These are phyloP conservation scores for Eutrema salsugineum DNA, from an alignment of 441 rosid genomes.

Conservation along the genomic window DNA sequence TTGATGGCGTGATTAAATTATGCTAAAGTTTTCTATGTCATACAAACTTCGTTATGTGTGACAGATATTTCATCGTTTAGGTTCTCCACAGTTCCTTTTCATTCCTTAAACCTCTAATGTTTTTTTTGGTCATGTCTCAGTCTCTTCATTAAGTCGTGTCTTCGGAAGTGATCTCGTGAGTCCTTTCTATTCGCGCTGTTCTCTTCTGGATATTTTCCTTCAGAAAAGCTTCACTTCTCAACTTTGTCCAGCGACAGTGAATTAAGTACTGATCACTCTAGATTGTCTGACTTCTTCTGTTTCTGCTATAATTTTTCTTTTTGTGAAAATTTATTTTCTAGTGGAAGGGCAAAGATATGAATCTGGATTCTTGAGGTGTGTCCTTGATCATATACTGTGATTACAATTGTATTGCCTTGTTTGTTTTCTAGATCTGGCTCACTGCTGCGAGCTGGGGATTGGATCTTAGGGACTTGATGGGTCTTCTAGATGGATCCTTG, in stretches of 20 bases:
- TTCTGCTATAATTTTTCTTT: background rate
- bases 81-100: background rate
- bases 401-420: conserved; percentile 51
- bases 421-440: conserved; percentile 88
- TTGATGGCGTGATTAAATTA: background rate
- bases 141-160: background rate
- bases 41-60: background rate
- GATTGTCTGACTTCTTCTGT: background rate
- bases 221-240: background rate
- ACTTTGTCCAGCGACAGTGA: background rate
- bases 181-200: background rate
- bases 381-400: conserved; percentile 30
- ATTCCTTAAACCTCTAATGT: background rate
- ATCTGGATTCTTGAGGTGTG: conserved; percentile 28
- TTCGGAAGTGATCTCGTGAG: background rate
- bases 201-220: background rate
- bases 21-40: background rate
- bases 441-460: conserved; percentile 69
- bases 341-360: conserved; percentile 19
- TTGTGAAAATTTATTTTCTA: background rate
- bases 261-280: background rate
- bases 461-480: conserved; percentile 80
- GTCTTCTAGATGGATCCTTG: conserved; percentile 44
- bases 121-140: no score
- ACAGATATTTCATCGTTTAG: background rate